phyloP scores from a whole-genome alignment of 2,329 filamentous ascomycete species.

The Lachnellula hyalina region DNA sequence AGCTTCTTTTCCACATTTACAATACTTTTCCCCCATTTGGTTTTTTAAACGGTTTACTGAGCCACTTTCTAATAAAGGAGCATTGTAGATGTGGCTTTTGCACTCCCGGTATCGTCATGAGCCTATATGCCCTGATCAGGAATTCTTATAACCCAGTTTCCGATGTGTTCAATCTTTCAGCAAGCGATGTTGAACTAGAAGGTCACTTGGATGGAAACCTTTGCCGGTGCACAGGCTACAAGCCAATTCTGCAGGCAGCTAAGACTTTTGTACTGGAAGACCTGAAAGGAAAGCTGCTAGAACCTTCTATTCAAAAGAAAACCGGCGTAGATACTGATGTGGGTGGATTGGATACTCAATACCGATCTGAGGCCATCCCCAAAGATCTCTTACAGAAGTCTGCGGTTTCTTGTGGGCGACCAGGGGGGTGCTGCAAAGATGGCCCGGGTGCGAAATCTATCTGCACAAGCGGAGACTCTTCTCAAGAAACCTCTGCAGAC shows the following conservation, averaged over 20 bases:
- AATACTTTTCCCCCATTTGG: not conserved
- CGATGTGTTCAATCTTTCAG: slow-evolving; percentile 35
- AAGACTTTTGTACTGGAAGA: slow-evolving; percentile 66
- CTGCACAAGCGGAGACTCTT: slow-evolving; percentile 51
- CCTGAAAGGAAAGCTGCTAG: slow-evolving; percentile 42
- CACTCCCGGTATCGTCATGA: slow-evolving; percentile 97
- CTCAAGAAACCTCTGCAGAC: slow-evolving; percentile 1
- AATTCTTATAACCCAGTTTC: slow-evolving; percentile 65
- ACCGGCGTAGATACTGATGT: slow-evolving; percentile 39
- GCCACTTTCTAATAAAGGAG: slow-evolving; percentile 52
- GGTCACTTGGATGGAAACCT: slow-evolving; percentile 89
- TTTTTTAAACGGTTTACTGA: slow-evolving; percentile 30
- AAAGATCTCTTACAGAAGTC: slow-evolving; percentile 11
- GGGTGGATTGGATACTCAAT: slow-evolving; percentile 68
- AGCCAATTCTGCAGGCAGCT: slow-evolving; percentile 89
- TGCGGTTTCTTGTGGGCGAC: slow-evolving; percentile 56
- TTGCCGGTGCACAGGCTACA: slow-evolving; percentile 89
- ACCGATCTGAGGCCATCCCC: slow-evolving; percentile 25
- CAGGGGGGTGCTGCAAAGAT: slow-evolving; percentile 65
- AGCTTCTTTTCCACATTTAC: no score
- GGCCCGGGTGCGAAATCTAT: slow-evolving; percentile 59
- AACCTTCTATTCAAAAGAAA: no score
- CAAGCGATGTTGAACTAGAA: slow-evolving; percentile 77
- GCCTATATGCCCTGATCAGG: slow-evolving; percentile 83
- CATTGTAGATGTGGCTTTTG: slow-evolving; percentile 84